Conservation (phyloP, 495 filamentous ascomycete genomes). For the Friedmanniomyces endolithicus region DNA sequence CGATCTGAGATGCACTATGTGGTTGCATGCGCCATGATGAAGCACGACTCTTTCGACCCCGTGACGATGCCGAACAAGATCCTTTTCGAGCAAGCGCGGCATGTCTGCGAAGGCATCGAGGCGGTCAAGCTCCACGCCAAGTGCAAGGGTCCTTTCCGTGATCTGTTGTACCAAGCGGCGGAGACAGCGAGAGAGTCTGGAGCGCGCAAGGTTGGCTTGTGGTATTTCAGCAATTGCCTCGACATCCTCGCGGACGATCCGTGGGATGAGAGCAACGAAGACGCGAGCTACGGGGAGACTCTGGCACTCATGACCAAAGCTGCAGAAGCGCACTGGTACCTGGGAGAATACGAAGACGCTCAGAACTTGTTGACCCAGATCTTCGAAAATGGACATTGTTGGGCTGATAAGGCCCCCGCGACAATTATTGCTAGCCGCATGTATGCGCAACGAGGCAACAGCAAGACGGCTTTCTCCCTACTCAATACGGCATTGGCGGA, state of each 20-base stretch:
- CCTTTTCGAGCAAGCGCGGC: slow-evolving; percentile 32
- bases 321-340: slow-evolving; percentile 71
- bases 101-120: slow-evolving; percentile 60
- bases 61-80: slow-evolving; percentile 10
- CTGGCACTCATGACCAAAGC: slow-evolving; percentile 58
- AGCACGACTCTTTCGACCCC: slow-evolving; percentile 47
- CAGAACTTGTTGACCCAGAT: slow-evolving; percentile 50
- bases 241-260: slow-evolving; percentile 64
- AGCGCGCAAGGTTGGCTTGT: slow-evolving; percentile 62
- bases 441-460: slow-evolving; percentile 58
- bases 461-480: slow-evolving; percentile 50
- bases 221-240: slow-evolving; percentile 64
- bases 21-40: slow-evolving; percentile 65
- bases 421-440: slow-evolving; percentile 70
- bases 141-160: slow-evolving; percentile 51
- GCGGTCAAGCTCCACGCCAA: slow-evolving; percentile 54
- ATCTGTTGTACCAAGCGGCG: slow-evolving; percentile 63
- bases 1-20: slow-evolving; percentile 74
- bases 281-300: slow-evolving; percentile 77
- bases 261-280: slow-evolving; percentile 52
- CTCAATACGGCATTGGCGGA: slow-evolving; percentile 56
- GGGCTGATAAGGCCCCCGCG: slow-evolving; percentile 63
- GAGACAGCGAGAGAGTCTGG: slow-evolving; percentile 65
- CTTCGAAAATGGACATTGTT: slow-evolving; percentile 50
- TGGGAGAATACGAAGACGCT: slow-evolving; percentile 52